phyloP scores from a whole-genome alignment of 306 rosid species.

The Pyrus bretschneideri region DNA sequence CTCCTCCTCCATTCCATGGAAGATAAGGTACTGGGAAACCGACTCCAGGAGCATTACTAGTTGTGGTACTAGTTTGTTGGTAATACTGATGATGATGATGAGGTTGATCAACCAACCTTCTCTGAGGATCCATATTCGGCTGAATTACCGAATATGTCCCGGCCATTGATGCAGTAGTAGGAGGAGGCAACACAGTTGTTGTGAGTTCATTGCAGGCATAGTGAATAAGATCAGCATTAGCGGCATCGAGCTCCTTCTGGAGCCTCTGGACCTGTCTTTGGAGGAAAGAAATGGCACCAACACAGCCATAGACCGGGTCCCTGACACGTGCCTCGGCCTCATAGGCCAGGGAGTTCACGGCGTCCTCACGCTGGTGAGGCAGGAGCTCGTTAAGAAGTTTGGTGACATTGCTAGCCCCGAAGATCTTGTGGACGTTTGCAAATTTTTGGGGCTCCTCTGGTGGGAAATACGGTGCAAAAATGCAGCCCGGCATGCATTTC shows the following conservation, averaged over 20 bases:
- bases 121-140: conserved; percentile 21
- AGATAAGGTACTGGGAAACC: conserved; percentile 44
- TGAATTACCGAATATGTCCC: background rate
- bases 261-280: conserved; percentile 91
- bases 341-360: conserved; percentile 89
- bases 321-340: conserved; percentile 95
- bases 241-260: conserved; percentile 86
- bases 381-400: conserved; percentile 93
- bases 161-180: conserved; percentile 11
- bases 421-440: conserved; percentile 90
- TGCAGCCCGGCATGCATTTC: conserved; percentile 93
- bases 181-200: conserved; percentile 22
- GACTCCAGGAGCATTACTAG: conserved; percentile 6
- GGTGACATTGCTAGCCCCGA: conserved; percentile 94
- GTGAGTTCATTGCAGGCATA: conserved; percentile 60
- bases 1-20: conserved; percentile 59
- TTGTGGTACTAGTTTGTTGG: conserved; percentile 8
- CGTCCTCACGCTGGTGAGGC: conserved; percentile 92
- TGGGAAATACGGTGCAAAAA: conserved; percentile 94
- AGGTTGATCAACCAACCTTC: conserved; percentile 27
- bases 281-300: conserved; percentile 91
- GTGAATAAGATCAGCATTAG: conserved; percentile 76
- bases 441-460: conserved; percentile 98
- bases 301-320: conserved; percentile 96
- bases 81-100: conserved; percentile 40